Evolutionary conservation across 2,329 filamentous ascomycete species (phyloP).

Genomic region (Penicillium sp.): DNA sequence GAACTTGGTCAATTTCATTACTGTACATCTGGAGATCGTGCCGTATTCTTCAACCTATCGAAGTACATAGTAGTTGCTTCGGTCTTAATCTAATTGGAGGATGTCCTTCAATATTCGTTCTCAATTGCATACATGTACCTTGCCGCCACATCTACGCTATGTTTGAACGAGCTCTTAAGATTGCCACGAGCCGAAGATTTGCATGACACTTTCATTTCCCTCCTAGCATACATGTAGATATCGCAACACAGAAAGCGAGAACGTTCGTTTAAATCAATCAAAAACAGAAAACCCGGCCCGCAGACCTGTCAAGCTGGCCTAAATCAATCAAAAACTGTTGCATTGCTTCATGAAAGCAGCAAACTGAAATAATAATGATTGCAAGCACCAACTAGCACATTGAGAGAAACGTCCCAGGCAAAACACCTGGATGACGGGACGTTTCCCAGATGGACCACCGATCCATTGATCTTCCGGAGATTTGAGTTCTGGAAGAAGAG

Average conservation of each 20-base stretch:
- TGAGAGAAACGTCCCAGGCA: neutral
- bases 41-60: neutral
- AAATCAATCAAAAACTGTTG: neutral
- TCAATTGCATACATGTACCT: neutral
- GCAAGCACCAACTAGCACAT: neutral
- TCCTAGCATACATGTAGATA: slow-evolving; percentile 2
- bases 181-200: neutral
- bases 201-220: neutral
- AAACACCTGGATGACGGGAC: neutral
- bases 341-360: neutral
- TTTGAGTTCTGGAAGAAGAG: slow-evolving; percentile 9
- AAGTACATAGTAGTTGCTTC: neutral
- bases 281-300: neutral
- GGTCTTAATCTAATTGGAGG: neutral
- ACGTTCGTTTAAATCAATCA: neutral
- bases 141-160: neutral
- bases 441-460: neutral
- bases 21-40: neutral
- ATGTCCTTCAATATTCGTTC: neutral
- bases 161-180: neutral
- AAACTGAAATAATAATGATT: neutral
- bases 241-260: neutral
- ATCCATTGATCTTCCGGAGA: slow-evolving; percentile 8
- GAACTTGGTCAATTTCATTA: neutral
- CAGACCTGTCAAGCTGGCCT: neutral